phyloP scores from a whole-genome alignment of 331 rosid species.

The Rhamnella rubrinervis region DNA sequence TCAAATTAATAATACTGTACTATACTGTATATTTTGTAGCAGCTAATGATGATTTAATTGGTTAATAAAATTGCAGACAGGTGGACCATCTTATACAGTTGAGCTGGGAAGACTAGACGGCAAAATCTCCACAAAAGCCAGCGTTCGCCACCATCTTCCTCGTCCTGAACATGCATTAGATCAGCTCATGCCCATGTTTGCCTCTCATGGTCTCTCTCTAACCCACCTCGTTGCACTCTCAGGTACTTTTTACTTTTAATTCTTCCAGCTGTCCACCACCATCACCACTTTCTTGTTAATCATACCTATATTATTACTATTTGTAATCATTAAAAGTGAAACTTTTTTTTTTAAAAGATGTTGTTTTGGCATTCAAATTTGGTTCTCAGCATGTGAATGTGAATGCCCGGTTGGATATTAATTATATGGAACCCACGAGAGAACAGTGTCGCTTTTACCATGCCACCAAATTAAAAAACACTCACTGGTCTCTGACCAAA shows the following conservation, averaged over 20 bases:
- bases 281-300: not conserved
- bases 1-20: too few relatives aligned
- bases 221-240: constrained; percentile 75
- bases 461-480: too few relatives aligned
- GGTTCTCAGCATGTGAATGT: too few relatives aligned
- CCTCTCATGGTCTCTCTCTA: constrained; percentile 60
- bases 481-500: not conserved
- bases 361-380: too few relatives aligned
- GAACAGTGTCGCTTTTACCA: too few relatives aligned
- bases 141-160: constrained; percentile 66
- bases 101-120: constrained; percentile 85
- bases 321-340: too few relatives aligned
- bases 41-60: not conserved
- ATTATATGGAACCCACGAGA: too few relatives aligned
- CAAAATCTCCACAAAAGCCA: constrained; percentile 51
- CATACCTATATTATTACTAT: too few relatives aligned
- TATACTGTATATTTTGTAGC: not conserved
- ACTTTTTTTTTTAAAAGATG: too few relatives aligned
- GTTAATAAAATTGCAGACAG: constrained; percentile 48
- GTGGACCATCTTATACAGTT: constrained; percentile 80
- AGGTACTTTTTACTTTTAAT: constrained; percentile 36
- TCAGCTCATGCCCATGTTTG: constrained; percentile 55
- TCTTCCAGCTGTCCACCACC: not conserved
- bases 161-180: constrained; percentile 46
- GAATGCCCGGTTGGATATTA: not conserved